Conservation (phyloP, 129 eudicot genomes). For the Centrapalus pauciflorus region DNA sequence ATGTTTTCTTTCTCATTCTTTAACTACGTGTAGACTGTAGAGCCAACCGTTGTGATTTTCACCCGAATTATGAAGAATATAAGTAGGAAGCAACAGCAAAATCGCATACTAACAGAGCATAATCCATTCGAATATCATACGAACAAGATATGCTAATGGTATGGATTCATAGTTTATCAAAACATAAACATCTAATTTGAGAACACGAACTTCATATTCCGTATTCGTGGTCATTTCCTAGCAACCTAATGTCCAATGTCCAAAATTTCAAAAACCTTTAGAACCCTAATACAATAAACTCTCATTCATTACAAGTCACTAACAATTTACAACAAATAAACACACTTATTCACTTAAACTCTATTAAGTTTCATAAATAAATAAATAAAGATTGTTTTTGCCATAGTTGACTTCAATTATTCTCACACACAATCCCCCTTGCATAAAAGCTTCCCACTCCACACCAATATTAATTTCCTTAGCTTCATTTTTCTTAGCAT, state of each 20-base stretch:
- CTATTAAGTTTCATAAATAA: not conserved
- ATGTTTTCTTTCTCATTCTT: not conserved
- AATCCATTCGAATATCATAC: not conserved
- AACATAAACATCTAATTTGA: not conserved
- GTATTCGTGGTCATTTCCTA: not conserved
- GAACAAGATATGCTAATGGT: not conserved
- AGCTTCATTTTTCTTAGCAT: not conserved
- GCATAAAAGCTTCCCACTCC: slow-evolving; percentile 10
- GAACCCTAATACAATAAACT: slow-evolving; percentile 6
- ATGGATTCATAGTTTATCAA: not conserved
- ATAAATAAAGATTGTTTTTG: not conserved
- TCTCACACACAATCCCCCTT: not conserved
- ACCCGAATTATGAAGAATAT: too few relatives aligned
- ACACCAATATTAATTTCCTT: not conserved
- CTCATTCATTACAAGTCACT: slow-evolving; percentile 1
- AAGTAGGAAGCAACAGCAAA: too few relatives aligned
- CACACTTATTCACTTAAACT: slow-evolving; percentile 20
- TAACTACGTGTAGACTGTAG: too few relatives aligned
- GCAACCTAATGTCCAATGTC: not conserved
- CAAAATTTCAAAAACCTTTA: not conserved
- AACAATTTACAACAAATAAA: not conserved
- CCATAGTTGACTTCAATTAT: slow-evolving; percentile 16
- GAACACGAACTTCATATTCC: not conserved
- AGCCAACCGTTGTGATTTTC: too few relatives aligned
- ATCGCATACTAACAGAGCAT: not conserved